Conservation (phyloP, 225 moss, liverwort and hornwort species). For the Marchantia paleacea region DNA sequence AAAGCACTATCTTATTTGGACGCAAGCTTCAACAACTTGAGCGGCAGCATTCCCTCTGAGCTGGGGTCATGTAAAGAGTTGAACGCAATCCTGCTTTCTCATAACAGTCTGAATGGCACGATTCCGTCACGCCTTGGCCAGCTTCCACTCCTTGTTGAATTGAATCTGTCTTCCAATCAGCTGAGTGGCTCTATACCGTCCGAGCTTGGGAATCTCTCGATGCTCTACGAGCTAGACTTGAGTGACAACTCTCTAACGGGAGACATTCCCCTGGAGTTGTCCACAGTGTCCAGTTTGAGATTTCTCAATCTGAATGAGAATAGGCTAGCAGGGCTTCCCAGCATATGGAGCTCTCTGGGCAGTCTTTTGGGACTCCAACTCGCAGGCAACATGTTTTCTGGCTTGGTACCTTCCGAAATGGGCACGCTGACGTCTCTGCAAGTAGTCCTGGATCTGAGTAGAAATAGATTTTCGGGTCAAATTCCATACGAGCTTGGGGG, state of each 20-base stretch:
- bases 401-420: constrained; percentile 13
- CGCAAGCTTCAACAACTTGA: no score
- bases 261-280: no score
- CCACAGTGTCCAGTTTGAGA: neutral
- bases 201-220: no score
- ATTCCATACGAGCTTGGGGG: constrained; percentile 19
- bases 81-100: constrained; percentile 26
- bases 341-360: constrained; percentile 8
- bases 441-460: constrained; percentile 14
- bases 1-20: neutral
- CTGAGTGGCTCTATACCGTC: no score
- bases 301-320: constrained; percentile 19
- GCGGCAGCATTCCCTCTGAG: no score
- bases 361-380: constrained; percentile 12
- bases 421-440: constrained; percentile 11
- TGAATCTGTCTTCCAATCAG: neutral
- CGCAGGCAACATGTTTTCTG: constrained; percentile 13
- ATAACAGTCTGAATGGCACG: constrained; percentile 17
- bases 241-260: no score
- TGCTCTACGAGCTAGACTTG: no score
- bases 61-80: no score
- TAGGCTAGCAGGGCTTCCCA: constrained; percentile 18
- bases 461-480: constrained; percentile 11
- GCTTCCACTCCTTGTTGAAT: neutral
- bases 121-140: constrained; percentile 17